These are phyloP conservation scores for Aspergillus flavus DNA, from an alignment of 2,329 filamentous ascomycete genomes.

Conservation along the genomic window DNA sequence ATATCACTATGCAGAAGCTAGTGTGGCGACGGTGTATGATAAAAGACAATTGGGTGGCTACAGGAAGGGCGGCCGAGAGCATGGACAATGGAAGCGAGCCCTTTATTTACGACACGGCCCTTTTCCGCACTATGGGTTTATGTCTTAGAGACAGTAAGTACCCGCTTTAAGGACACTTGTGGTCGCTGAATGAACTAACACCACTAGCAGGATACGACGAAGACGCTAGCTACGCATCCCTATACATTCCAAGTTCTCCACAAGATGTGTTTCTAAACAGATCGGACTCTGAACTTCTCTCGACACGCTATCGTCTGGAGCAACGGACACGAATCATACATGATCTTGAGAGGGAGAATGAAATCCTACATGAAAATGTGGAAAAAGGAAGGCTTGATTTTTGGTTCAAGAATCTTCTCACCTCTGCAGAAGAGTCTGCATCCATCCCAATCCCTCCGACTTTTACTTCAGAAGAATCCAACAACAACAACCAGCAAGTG, in stretches of 20 bases:
- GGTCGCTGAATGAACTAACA: conserved; percentile 10
- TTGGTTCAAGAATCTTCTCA: conserved; percentile 58
- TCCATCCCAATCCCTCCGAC: conserved; percentile 6
- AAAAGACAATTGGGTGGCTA: conserved; percentile 78
- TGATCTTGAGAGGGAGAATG: conserved; percentile 74
- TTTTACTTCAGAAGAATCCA: background rate
- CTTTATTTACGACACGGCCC: conserved; percentile 64
- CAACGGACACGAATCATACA: conserved; percentile 68
- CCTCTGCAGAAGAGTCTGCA: conserved; percentile 21
- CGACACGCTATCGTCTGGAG: conserved; percentile 59
- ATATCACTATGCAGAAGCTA: conserved; percentile 31
- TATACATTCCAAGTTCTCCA: conserved; percentile 31
- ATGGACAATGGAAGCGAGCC: conserved; percentile 69
- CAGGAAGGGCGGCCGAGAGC: conserved; percentile 77
- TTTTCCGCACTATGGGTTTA: conserved; percentile 68
- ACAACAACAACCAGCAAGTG: conserved; percentile 3
- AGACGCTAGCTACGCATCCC: conserved; percentile 16
- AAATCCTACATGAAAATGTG: conserved; percentile 64
- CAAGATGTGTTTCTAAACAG: conserved; percentile 32
- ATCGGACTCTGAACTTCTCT: conserved; percentile 53
- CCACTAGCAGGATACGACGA: conserved; percentile 20
- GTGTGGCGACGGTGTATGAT: conserved; percentile 89
- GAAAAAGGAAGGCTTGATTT: conserved; percentile 69
- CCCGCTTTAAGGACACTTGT: background rate
- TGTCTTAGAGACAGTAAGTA: conserved; percentile 57